Conservation (phyloP, 192 early-diverging fungal genomes). For the Podochytrium sp. region DNA sequence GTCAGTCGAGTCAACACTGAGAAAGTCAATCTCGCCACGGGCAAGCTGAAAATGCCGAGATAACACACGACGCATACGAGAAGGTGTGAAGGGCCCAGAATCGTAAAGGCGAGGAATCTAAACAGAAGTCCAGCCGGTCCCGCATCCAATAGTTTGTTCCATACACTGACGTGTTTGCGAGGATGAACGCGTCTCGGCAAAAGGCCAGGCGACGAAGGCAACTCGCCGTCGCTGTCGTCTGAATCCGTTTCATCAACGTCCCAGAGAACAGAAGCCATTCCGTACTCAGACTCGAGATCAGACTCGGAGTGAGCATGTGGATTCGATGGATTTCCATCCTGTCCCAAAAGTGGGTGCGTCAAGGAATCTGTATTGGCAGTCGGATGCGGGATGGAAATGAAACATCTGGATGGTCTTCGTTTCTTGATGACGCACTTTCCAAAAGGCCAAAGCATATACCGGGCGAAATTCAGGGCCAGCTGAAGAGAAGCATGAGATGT, state of each 20-base stretch:
- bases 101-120: conserved; percentile 20
- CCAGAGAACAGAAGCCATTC: neutral
- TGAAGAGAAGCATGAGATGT: conserved; percentile 16
- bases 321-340: neutral
- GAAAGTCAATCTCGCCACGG: conserved; percentile 93
- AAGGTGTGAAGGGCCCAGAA: conserved; percentile 77
- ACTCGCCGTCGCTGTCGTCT: conserved; percentile 8
- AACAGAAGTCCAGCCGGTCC: conserved; percentile 47
- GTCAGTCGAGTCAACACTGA: conserved; percentile 78
- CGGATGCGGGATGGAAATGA: neutral
- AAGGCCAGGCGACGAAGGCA: neutral
- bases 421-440: conserved; percentile 83
- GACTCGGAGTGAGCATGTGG: neutral
- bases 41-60: conserved; percentile 85
- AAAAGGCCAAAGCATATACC: conserved; percentile 97
- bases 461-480: conserved; percentile 74
- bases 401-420: conserved; percentile 37
- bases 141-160: neutral
- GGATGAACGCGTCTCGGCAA: neutral
- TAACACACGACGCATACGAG: conserved; percentile 79
- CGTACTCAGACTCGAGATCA: conserved; percentile 3
- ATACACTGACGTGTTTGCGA: no score
- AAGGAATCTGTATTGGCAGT: no score
- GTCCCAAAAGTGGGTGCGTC: neutral
- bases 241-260: conserved; percentile 15